phyloP scores from a whole-genome alignment of 2,329 filamentous ascomycete genomes.

The Arachnomyces sp. region DNA sequence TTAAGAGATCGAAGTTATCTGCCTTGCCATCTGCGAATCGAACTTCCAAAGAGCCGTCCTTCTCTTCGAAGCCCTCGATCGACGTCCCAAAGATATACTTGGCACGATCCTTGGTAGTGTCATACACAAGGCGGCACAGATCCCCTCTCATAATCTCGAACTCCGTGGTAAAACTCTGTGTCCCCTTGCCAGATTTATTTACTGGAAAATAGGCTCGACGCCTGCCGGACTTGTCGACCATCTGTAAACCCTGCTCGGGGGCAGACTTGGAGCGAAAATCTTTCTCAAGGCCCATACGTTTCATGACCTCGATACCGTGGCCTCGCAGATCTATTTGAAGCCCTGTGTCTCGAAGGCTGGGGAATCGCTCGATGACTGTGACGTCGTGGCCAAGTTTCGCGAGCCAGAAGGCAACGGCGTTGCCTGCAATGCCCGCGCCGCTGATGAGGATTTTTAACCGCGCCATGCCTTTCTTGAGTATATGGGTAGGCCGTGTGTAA shows the following conservation, averaged over 20 bases:
- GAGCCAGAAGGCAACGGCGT: conserved; percentile 44
- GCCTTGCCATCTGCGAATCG: conserved; percentile 17
- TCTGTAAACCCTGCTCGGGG: conserved; percentile 40
- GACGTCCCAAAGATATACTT: conserved; percentile 27
- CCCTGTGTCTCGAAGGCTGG: conserved; percentile 39
- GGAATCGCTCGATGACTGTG: conserved; percentile 36
- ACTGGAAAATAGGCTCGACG: conserved; percentile 35
- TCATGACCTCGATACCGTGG: conserved; percentile 44
- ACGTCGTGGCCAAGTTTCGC: conserved; percentile 31
- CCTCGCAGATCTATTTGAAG: conserved; percentile 48
- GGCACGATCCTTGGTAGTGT: conserved; percentile 15
- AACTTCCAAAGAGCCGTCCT: conserved; percentile 12
- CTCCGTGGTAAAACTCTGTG: conserved; percentile 38
- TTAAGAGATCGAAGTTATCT: conserved; percentile 20
- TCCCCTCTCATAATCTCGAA: conserved; percentile 51
- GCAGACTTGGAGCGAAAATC: conserved; percentile 32
- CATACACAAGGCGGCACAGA: conserved; percentile 38
- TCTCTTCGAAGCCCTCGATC: conserved; percentile 19
- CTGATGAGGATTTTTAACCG: conserved; percentile 42
- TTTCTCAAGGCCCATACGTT: conserved; percentile 45
- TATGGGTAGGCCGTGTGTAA: background rate
- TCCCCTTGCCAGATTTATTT: conserved; percentile 28
- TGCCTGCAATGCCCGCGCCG: conserved; percentile 34
- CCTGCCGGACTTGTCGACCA: conserved; percentile 37
- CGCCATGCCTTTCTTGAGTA: conserved; percentile 14